A percentile compares a stretch with the other conserved stretches of the same genome.
These are phyloP conservation scores for Neofusicoccum parvum DNA, from an alignment of 2,329 filamentous ascomycete genomes.

Conservation along the genomic window DNA sequence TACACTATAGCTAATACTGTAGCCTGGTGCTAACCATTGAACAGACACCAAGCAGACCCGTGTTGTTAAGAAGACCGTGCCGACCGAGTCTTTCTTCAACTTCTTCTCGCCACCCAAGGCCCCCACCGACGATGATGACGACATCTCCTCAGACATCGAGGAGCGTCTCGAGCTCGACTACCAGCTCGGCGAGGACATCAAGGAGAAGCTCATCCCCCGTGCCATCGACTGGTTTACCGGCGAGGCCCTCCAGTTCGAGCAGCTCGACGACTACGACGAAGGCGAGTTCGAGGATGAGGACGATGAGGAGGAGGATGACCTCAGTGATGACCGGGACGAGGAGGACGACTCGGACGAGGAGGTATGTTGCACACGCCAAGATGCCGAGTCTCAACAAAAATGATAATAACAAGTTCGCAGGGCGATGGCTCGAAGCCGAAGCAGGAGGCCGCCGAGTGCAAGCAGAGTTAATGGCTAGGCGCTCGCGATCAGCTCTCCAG, in stretches of 20 bases:
- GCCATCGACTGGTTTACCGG: constrained; percentile 99
- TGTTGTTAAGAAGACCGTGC: constrained; percentile 98
- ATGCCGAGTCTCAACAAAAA: background rate
- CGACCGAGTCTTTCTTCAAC: constrained; percentile 96
- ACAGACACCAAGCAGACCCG: constrained; percentile 99
- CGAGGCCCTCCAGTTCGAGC: constrained; percentile 95
- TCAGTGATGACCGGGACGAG: constrained; percentile 78
- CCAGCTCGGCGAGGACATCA: constrained; percentile 98
- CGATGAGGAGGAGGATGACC: constrained; percentile 87
- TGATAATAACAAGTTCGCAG: constrained; percentile 25
- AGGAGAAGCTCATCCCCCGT: constrained; percentile 98
- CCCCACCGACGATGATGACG: constrained; percentile 73
- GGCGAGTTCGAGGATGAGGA: constrained; percentile 88
- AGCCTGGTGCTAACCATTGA: background rate
- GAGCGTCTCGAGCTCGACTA: constrained; percentile 98
- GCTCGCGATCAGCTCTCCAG: constrained; percentile 1
- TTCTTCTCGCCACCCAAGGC: constrained; percentile 96
- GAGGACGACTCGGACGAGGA: constrained; percentile 55
- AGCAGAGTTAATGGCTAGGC: constrained; percentile 42
- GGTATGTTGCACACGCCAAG: constrained; percentile 26
- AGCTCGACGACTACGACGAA: constrained; percentile 81
- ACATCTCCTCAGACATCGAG: constrained; percentile 88
- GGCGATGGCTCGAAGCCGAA: constrained; percentile 47
- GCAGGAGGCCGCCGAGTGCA: constrained; percentile 49
- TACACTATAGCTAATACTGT: background rate